Percentiles rank a stretch among this genome's conserved stretches.
Conservation (phyloP, 805 yeast species). For the Ogataea henricii region DNA sequence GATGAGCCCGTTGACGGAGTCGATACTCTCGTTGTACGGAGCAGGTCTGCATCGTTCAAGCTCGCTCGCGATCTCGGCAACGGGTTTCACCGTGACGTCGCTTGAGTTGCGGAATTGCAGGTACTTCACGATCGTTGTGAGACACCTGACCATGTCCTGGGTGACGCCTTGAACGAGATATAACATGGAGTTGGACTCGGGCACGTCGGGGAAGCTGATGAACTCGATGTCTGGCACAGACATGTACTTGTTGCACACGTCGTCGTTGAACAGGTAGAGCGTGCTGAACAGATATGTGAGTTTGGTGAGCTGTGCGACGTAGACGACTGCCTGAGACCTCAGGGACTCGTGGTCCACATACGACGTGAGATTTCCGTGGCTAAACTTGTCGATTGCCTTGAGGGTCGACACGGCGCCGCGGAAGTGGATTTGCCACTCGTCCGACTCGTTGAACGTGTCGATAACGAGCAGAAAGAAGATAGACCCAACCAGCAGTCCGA, state of each 20-base stretch:
- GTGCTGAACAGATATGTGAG: conserved; percentile 6
- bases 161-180: conserved; percentile 1
- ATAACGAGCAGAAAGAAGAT: conserved; percentile 3
- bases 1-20: conserved; percentile 2
- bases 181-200: background rate
- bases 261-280: conserved; percentile 3
- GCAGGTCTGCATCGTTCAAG: background rate
- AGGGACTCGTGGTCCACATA: background rate
- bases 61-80: background rate
- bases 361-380: background rate
- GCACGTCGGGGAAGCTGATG: conserved; percentile 1
- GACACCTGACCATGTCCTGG: conserved; percentile 2
- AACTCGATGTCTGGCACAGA: conserved; percentile 4
- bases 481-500: background rate
- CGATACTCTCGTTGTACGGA: background rate
- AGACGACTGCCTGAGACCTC: background rate
- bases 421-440: conserved; percentile 6
- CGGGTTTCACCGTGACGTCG: background rate
- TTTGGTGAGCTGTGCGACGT: conserved; percentile 2
- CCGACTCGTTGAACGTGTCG: conserved; percentile 2
- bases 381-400: background rate
- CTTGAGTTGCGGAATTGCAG: background rate
- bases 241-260: conserved; percentile 1
- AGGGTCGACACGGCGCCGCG: conserved; percentile 5
- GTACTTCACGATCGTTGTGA: background rate